phyloP scores from a whole-genome alignment of 441 rosid genomes.

The Populus trichocarpa region DNA sequence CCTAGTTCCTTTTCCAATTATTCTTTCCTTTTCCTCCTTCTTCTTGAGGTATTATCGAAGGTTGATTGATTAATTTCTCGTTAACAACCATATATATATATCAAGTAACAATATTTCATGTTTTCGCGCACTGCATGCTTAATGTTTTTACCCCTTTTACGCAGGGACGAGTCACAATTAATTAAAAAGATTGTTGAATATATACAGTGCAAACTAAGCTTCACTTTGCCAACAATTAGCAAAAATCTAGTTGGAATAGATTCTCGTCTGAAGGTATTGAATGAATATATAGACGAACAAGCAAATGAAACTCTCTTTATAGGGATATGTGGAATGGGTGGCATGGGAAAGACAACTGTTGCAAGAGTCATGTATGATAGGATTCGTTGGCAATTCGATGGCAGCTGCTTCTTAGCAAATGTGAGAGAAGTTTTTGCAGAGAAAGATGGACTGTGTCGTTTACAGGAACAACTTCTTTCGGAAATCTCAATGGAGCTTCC shows the following conservation, averaged over 20 bases:
- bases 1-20: too few species aligned
- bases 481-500: neutral
- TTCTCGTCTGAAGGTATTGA: neutral
- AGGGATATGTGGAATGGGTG: slow-evolving; percentile 21
- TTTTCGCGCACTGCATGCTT: too few species aligned
- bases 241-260: slow-evolving; percentile 16
- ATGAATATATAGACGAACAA: slow-evolving; percentile 9
- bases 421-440: slow-evolving; percentile 4
- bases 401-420: slow-evolving; percentile 9
- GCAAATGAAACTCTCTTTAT: neutral
- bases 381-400: slow-evolving; percentile 1
- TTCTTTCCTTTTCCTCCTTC: too few species aligned
- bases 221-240: neutral
- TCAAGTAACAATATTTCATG: too few species aligned
- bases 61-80: too few species aligned
- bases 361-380: slow-evolving; percentile 1
- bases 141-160: too few species aligned
- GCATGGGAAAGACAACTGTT: slow-evolving; percentile 12
- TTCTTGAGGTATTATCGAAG: too few species aligned
- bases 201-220: too few species aligned
- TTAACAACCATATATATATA: too few species aligned
- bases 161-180: too few species aligned
- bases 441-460: slow-evolving; percentile 1
- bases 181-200: too few species aligned
- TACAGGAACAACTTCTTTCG: slow-evolving; percentile 9